Evolutionary conservation across 75 land plant genomes (phyloP), one percentile per base, ranked within the genome.

Genomic region (Adiantum capillusveneris): DNA sequence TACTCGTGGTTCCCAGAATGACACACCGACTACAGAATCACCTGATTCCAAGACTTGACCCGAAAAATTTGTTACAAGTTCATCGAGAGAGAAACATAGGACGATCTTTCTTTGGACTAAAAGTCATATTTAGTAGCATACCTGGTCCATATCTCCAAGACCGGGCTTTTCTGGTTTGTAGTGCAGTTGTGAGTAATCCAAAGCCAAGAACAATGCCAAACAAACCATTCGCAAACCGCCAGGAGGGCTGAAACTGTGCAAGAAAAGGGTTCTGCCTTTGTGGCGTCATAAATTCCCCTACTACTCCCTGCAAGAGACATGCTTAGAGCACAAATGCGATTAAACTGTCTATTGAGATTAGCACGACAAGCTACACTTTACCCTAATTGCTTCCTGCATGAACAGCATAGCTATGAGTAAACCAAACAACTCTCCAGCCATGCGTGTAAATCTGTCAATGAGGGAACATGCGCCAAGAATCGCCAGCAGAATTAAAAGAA

Each of bases 141-240:
- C 98, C 89, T 64, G 90, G 31, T 16, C 98, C 98, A 79, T 82
- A 92, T 17, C 89, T 68, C 86, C 94, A 92, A 27, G 89, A 88
- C 55, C 94, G 74, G 28, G 93, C 98, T 43, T 60, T 82, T 50
- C 94, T 65, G 61, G 83, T 92, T 57, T 61, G 75, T 36, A 88
- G 46, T 54, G 84, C 86, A 30, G 89, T 92, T 19, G 73, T 60
- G 3, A 92, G 81, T 25, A 92, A 80, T 25, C 94, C 98, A 75
- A 92, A 92, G 26, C 86, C 80, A 18, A 88, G 74, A 58, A 92
- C 79, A 44, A 92, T 48, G 19, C 89, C 98, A 75, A 92, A 88
- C 81, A 88, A 79, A 25, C 98, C 98, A 84, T 92, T 92, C 26
- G 69, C 84, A 60, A 88, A 88, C n/a, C 89, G 71, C 98, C 98